Conservation (phyloP, 345 rosid species). For the Durio zibethinus region DNA sequence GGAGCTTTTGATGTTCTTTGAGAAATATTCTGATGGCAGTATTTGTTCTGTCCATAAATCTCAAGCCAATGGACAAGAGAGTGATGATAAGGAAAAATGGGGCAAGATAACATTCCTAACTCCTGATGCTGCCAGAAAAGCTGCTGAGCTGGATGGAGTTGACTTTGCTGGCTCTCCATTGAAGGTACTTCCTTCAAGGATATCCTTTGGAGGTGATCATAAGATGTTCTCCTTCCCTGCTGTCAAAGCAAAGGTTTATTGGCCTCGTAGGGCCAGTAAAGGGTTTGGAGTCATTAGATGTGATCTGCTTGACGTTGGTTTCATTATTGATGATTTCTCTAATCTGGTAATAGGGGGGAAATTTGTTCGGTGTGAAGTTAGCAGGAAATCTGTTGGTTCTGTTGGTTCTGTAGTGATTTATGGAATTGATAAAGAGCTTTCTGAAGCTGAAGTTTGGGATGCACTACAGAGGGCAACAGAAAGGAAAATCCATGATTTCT, state of each 20-base stretch:
- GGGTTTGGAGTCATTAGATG: conserved; percentile 55
- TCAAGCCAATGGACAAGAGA: conserved; percentile 35
- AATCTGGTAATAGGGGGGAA: conserved; percentile 47
- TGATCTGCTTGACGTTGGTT: conserved; percentile 39
- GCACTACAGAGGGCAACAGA: conserved; percentile 42
- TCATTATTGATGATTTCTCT: conserved; percentile 38
- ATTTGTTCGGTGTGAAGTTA: conserved; percentile 32
- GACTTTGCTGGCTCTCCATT: conserved; percentile 55
- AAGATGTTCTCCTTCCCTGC: conserved; percentile 62
- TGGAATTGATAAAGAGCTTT: conserved; percentile 59
- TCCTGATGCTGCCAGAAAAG: conserved; percentile 71
- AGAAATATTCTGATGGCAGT: conserved; percentile 49
- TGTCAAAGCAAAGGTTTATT: conserved; percentile 59
- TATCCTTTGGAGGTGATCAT: conserved; percentile 40
- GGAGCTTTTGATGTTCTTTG: conserved; percentile 63
- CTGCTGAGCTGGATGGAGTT: conserved; percentile 49
- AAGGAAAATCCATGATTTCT: conserved; percentile 51
- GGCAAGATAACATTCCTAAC: conserved; percentile 76
- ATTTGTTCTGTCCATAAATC: conserved; percentile 59
- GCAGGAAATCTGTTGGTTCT: conserved; percentile 29
- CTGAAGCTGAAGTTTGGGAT: conserved; percentile 60
- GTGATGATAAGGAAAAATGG: conserved; percentile 63
- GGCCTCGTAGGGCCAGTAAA: conserved; percentile 71
- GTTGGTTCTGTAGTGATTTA: conserved; percentile 37
- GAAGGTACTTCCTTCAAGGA: conserved; percentile 49